These are phyloP conservation scores for Chrysoporthe cubensis DNA, from an alignment of 2,329 filamentous ascomycete genomes.

Conservation along the genomic window DNA sequence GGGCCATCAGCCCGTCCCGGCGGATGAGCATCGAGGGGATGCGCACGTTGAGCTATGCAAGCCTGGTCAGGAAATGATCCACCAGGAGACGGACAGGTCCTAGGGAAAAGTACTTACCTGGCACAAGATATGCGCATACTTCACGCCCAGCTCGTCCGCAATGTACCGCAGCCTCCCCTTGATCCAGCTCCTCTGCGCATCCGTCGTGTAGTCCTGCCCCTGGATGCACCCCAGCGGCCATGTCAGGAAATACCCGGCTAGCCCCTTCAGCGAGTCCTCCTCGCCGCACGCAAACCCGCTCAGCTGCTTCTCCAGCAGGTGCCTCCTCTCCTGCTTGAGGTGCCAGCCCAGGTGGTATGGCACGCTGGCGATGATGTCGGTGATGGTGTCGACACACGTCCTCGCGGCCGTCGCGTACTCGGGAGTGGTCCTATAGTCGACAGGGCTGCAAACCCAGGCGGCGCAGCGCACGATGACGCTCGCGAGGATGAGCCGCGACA, in stretches of 20 bases:
- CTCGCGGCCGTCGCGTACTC: conserved; percentile 61
- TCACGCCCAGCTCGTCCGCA: conserved; percentile 58
- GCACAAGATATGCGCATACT: conserved; percentile 59
- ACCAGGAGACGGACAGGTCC: background rate
- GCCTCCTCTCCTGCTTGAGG: conserved; percentile 43
- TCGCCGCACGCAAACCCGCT: conserved; percentile 54
- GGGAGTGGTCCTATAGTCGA: conserved; percentile 65
- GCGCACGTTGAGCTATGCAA: conserved; percentile 56
- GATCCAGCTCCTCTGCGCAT: conserved; percentile 60
- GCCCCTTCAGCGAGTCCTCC: conserved; percentile 54
- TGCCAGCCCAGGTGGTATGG: conserved; percentile 67
- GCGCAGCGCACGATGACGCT: conserved; percentile 61
- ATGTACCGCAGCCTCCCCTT: conserved; percentile 59
- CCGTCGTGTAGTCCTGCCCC: conserved; percentile 62
- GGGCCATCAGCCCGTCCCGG: conserved; percentile 53
- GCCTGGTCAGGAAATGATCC: background rate
- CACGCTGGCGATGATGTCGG: conserved; percentile 64
- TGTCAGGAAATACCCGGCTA: conserved; percentile 62
- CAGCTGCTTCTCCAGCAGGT: conserved; percentile 45
- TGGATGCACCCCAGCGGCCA: conserved; percentile 61
- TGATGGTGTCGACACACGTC: conserved; percentile 56
- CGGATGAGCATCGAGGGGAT: conserved; percentile 67
- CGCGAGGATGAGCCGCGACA: conserved; percentile 58
- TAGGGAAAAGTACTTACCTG: conserved; percentile 43
- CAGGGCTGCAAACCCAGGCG: conserved; percentile 63